Evolutionary conservation across 441 rosid genomes (phyloP), one percentile per base, ranked within the genome.

Genomic region (Kokia cookei): DNA sequence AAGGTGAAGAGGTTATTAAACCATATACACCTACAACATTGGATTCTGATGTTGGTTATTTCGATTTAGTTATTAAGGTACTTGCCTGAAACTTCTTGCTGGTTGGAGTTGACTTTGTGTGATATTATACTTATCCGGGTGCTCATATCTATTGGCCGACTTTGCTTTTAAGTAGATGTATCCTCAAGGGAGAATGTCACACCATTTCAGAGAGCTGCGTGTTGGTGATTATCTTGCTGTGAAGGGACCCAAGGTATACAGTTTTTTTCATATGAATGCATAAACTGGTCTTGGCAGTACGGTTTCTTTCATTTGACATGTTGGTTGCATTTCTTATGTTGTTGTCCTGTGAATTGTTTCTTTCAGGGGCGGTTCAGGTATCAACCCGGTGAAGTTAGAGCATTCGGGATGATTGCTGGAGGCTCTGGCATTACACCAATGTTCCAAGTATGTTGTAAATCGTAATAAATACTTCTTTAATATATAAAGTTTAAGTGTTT

Each of bases 341-440:
- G 9, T 65, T 71, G 29, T 13, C 47, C 14, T 32, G n/a, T 14
- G 3, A 57, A 78, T 61, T 61, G 58, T 40, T 71, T 64, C 24
- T 69, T 75, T 66, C 88, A 94, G 98, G 98, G 97, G 5, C 89
- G 97, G 66, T 94, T 94, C 77, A 90, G 74, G 85, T 94, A 92
- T 81, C 93, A 86, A 73, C 84, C 93, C 7, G 94, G 93, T 29
- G 86, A 88, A 82, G 90, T 90, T 81, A 90, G 93, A 79, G 98
- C 90, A 70, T 91, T 91, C 57, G 98, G 98, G 72, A 94, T 94
- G 97, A 78, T 91, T 79, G 95, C 97, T 65, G 98, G 98, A 72
- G 98, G 98, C 67, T 86, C 98, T 75, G 98, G 97, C 81, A 94
- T 94, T 78, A 94, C 98, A 76, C 98, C 97, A 13, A 94, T 92